Evolutionary conservation across 1,284 basidiomycete species (phyloP), one percentile per base, ranked within the genome.

Genomic region (Trichosporon faecale): DNA sequence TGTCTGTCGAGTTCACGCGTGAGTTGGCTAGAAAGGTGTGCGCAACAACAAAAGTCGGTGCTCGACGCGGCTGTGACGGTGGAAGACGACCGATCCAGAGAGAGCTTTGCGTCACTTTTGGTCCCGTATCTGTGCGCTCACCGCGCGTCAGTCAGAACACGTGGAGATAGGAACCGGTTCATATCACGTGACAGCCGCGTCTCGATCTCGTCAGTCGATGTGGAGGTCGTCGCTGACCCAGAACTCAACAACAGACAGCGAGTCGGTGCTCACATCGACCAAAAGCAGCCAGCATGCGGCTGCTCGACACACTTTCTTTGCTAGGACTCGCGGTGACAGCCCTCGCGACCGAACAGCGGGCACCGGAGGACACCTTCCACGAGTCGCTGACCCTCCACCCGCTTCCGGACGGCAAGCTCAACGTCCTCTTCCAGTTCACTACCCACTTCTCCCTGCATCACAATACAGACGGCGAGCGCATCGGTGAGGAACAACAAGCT

Each of bases 341-440:
- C 11, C 29, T 44, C 23, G 25, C 27, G 6, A 55, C 52, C 0
- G 31, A 57, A 6, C 25, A 68, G 1, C 14, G 52, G 2, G 23
- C 21, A 5, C 16, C 49, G 9, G 6, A 21, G 4, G 75, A 78
- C 68, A 66, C 71, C 4, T 83, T 82, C 67, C 72, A 76, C 69
- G 95, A 98, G 84, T 82, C 88, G 37, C 86, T 98, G 6, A 85
- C 86, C 1, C 82, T 98, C 25, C 88, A 88, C 60, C 89, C 93
- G 0, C 87, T 98, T 21, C 85, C 87, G 18, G 93, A 98, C 81
- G 96, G 95, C 66, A 91, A 90, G 77, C 88, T 98, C 27, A 87
- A 89, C 0, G 88, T 94, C 0, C 86, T 88, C n/a, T 98, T 98
- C 85, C 87, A 89, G 1, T 97, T 97, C 82, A 89, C 85, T 27